Base-by-base conservation (phyloP, 2,329 filamentous ascomycete genomes). In the Grosmannia penicillata region DNA sequence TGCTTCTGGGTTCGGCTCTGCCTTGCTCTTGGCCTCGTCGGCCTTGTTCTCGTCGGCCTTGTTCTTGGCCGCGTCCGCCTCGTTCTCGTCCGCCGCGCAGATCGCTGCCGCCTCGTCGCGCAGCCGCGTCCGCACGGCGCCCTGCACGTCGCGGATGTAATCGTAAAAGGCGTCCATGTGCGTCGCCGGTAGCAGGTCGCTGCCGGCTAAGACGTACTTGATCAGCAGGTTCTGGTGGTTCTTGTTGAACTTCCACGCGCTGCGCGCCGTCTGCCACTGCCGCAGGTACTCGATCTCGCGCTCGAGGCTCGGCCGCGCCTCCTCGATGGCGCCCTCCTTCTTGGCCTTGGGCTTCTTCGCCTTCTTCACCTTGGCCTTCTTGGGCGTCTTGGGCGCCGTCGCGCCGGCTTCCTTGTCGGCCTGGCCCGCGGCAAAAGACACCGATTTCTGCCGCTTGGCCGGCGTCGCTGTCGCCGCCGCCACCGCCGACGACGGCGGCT, bases 161-260 rank as follows among this genome's bases (percentile, higher is more conserved):
- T 74, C 68, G 53, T 80, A 73, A 30, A 95, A 74, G 18, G 75
- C 66, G 33, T 71, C 60, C 42, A 83, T 76, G 58, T 89, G 73
- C 42, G 70, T 62, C 14, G 76, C 61, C 1, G 86, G 83, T 31
- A 95, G 72, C 31, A 70, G 69, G 44, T 72, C 70, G 49, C 76
- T 72, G 46, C 75, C 61, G 48, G 82, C 76, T 54, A 93, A 83
- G 33, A 82, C 61, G 62, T 93, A 77, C 56, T 91, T 89, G 53
- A 95, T 72, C 11, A 95, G 66, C 48, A 83, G 75, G 38, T 78
- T 83, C 58, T 95, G 87, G 53, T 85, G 76, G 49, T 85, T 87
- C 62, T 95, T 95, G 64, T 93, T 93, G 65, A 95, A 96, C 58
- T 94, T 95, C 89, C 89, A 96, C 48, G 66, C 66, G 9, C 69